These are phyloP conservation scores for Hypomontagnella submonticulosa DNA, from an alignment of 495 filamentous ascomycete genomes.

Conservation along the genomic window DNA sequence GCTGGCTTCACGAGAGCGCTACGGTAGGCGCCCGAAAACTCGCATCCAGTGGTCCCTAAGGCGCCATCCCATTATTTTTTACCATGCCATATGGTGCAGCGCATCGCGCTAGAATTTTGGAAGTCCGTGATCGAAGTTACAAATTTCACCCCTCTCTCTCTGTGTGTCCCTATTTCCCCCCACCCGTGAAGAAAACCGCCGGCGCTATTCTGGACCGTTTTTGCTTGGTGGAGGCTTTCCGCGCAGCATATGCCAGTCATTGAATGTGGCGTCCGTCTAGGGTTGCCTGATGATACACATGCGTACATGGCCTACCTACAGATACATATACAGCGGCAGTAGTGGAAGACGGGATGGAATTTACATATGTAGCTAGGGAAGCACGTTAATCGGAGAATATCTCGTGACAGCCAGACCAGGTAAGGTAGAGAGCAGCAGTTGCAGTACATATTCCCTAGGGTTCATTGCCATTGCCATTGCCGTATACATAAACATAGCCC, in stretches of 20 bases:
- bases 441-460: neutral
- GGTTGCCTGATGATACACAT: conserved; percentile 40
- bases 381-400: conserved; percentile 14
- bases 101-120: conserved; percentile 1
- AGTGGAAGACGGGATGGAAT: conserved; percentile 14
- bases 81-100: too few species aligned
- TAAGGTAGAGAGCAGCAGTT: neutral
- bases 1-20: conserved; percentile 24
- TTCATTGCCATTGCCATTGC: conserved; percentile 6
- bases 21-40: neutral
- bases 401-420: conserved; percentile 5
- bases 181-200: conserved; percentile 14
- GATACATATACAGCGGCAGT: conserved; percentile 10
- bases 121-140: neutral
- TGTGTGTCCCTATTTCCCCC: neutral
- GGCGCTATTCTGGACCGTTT: conserved; percentile 32
- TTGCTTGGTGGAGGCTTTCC: conserved; percentile 35
- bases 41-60: neutral
- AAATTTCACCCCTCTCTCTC: conserved; percentile 11
- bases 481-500: conserved; percentile 15
- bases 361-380: conserved; percentile 7
- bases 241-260: conserved; percentile 45
- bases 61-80: too few species aligned
- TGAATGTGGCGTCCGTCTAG: conserved; percentile 35
- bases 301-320: conserved; percentile 1